Evolutionary conservation across 805 yeast species (phyloP), one percentile per base, ranked within the genome.

Genomic region (Cyberlindnera misumaiensis): DNA sequence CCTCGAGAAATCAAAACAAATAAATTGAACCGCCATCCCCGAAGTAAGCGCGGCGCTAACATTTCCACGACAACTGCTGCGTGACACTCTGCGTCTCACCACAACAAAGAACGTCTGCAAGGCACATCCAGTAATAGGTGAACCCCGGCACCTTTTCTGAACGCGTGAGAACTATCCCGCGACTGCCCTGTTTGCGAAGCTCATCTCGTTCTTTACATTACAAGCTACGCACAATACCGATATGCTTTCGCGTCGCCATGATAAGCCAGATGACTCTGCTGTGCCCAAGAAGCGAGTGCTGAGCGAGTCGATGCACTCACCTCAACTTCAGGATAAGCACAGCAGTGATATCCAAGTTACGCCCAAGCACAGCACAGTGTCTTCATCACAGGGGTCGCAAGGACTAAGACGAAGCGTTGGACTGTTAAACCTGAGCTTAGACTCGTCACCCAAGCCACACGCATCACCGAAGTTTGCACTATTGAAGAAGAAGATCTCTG

Each of bases 321-420:
- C 56, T 14, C 57, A 52, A 28, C 42, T 52, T 15, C 52, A 49
- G 24, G 52, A 51, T 25, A 29, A 42, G 2, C 39, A 38, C 14
- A 32, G 39, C 4, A 28, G 35, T n/a, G 32, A 22, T n/a, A 43
- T 35, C 18, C 43, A 43, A 15, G 46, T 45, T 5, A 54, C 55
- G 1, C 56, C 59, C 11, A 46, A 51, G n/a, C 47, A 47, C 15
- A 28, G 16, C 30, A 39, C 42, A 2, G 38, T 41, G n/a, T n/a
- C 49, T 0, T 55, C 59, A 5, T 52, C 59, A 1, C 58, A 55
- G 34, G 53, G 56, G 3, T 52, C 57, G 0, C 56, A 52, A 29
- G 63, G 63, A 13, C 42, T 74, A 28, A 67, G 77, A 44, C 63
- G 80, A 57, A 72, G 78, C 61, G 72, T 67, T 2, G 78, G 77